phyloP scores from a whole-genome alignment of 225 moss, liverwort and hornwort species.

The Marchantia paleacea region DNA sequence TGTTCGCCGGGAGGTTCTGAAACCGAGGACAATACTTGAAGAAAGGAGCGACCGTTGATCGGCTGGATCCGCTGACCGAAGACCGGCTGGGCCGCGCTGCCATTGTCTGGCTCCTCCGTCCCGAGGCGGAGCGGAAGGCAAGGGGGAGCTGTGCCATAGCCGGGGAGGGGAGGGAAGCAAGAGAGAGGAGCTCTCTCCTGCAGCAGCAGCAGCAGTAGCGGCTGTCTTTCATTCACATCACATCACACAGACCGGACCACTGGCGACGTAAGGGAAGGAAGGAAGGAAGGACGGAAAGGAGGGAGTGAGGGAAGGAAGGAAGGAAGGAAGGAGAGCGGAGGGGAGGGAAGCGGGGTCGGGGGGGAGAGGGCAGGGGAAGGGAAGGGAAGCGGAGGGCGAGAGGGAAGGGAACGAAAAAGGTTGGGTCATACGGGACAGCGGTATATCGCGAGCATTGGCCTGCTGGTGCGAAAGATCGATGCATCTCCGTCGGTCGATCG shows the following conservation, averaged over 20 bases:
- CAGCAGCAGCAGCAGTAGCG: no score
- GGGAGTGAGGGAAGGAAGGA: neutral
- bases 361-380: neutral
- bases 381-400: neutral
- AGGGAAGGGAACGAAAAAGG: constrained; percentile 13
- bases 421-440: constrained; percentile 20
- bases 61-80: no score
- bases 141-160: neutral
- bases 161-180: neutral
- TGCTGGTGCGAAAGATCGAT: constrained; percentile 13
- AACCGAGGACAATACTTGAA: neutral
- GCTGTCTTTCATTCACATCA: no score
- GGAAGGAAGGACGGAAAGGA: neutral
- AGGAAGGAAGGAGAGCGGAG: neutral
- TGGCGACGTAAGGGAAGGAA: neutral
- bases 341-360: constrained; percentile 10
- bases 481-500: constrained; percentile 7
- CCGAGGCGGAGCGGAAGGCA: no score
- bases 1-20: neutral
- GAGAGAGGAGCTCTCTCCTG: no score
- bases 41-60: no score
- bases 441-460: constrained; percentile 5
- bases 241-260: no score
- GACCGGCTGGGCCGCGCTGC: no score
- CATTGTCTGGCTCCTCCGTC: neutral